phyloP scores from a whole-genome alignment of 805 yeast genomes.

The Yarrowia keelungensis region DNA sequence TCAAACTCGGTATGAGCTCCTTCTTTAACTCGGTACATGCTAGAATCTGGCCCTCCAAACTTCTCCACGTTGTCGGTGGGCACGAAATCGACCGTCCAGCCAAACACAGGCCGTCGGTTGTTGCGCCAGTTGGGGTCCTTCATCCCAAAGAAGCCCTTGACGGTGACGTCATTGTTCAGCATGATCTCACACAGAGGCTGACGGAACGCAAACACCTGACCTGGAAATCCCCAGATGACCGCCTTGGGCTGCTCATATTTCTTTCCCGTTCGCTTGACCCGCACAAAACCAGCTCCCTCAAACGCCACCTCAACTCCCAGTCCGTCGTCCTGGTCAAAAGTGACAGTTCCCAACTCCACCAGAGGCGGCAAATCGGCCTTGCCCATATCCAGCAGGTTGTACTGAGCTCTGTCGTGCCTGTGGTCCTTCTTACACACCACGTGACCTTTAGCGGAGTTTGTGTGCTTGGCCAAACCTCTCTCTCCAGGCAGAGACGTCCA shows the following conservation, averaged over 20 bases:
- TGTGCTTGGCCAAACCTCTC: background rate
- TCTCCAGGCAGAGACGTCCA: slow-evolving; percentile 26
- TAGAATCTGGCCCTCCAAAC: background rate
- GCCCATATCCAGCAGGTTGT: slow-evolving; percentile 17
- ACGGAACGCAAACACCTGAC: slow-evolving; percentile 31
- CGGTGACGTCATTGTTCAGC: slow-evolving; percentile 9
- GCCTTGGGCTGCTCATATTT: background rate
- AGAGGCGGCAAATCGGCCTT: background rate
- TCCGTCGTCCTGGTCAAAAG: slow-evolving; percentile 16
- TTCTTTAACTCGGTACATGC: slow-evolving; percentile 21
- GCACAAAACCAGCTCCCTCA: slow-evolving; percentile 24
- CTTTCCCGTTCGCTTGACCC: slow-evolving; percentile 25
- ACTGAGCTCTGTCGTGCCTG: background rate
- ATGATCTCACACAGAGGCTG: slow-evolving; percentile 35
- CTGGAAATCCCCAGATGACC: slow-evolving; percentile 26
- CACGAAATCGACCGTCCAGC: slow-evolving; percentile 11
- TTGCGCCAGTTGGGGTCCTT: slow-evolving; percentile 17
- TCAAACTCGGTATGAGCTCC: background rate
- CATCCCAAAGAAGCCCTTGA: slow-evolving; percentile 18
- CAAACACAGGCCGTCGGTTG: slow-evolving; percentile 6
- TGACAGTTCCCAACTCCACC: slow-evolving; percentile 9
- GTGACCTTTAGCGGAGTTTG: slow-evolving; percentile 19
- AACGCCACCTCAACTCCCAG: slow-evolving; percentile 20
- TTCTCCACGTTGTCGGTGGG: background rate
- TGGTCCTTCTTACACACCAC: background rate